These are phyloP conservation scores for Protomyces inouyei DNA, from an alignment of 1,139 yeast species.

Conservation along the genomic window DNA sequence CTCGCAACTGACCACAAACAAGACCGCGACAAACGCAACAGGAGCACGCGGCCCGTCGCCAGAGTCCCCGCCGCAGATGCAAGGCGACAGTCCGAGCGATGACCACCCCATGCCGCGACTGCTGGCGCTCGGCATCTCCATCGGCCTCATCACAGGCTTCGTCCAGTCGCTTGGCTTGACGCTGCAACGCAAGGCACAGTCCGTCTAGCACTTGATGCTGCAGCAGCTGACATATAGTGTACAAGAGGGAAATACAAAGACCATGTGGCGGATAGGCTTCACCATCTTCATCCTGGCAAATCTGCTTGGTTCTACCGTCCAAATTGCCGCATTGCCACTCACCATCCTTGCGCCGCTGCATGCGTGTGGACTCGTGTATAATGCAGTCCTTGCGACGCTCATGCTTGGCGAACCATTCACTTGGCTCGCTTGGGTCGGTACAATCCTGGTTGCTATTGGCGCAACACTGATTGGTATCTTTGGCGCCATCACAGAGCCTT, in stretches of 20 bases:
- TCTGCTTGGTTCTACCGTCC: slow-evolving; percentile 74
- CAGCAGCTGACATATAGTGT: slow-evolving; percentile 32
- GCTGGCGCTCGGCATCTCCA: slow-evolving; percentile 34
- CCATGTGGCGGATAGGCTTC: slow-evolving; percentile 72
- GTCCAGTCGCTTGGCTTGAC: slow-evolving; percentile 79
- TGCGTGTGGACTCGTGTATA: slow-evolving; percentile 81
- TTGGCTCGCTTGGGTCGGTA: slow-evolving; percentile 46
- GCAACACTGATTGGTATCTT: slow-evolving; percentile 76
- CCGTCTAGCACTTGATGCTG: slow-evolving; percentile 36
- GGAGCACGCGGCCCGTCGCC: too few species aligned
- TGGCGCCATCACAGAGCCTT: slow-evolving; percentile 56
- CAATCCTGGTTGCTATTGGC: slow-evolving; percentile 63
- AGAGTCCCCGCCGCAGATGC: not conserved
- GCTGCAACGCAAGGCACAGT: slow-evolving; percentile 73
- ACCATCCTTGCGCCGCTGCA: slow-evolving; percentile 78
- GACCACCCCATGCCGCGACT: slow-evolving; percentile 22
- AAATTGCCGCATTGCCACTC: slow-evolving; percentile 76
- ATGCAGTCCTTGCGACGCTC: slow-evolving; percentile 67
- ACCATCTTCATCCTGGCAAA: slow-evolving; percentile 66
- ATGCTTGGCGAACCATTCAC: slow-evolving; percentile 64
- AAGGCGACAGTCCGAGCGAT: not conserved
- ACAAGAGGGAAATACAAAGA: slow-evolving; percentile 20
- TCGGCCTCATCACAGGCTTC: slow-evolving; percentile 72
- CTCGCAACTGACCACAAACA: too few species aligned
- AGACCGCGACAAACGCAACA: too few species aligned